A percentile compares a stretch with the other conserved stretches of the same genome.
phyloP scores from a whole-genome alignment of 2,329 filamentous ascomycete species.

The Fusarium bulbicola region DNA sequence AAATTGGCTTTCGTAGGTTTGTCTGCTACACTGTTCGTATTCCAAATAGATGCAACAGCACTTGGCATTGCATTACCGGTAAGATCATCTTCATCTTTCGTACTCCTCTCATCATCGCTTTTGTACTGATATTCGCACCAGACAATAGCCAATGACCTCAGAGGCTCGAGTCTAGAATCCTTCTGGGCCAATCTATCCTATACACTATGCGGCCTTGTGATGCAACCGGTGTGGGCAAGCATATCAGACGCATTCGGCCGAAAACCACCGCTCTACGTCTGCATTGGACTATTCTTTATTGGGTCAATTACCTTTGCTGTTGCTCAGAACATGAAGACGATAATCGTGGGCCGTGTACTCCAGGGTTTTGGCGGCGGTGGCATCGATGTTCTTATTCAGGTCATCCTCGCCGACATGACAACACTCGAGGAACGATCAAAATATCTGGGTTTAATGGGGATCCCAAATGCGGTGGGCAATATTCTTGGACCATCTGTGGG shows the following conservation, averaged over 20 bases:
- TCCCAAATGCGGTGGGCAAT: slow-evolving; percentile 6
- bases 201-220: slow-evolving; percentile 12
- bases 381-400: slow-evolving; percentile 7
- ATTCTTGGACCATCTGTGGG: slow-evolving; percentile 3
- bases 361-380: slow-evolving; percentile 16
- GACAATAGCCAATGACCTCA: slow-evolving; percentile 16
- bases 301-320: slow-evolving; percentile 13
- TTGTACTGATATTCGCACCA: background rate
- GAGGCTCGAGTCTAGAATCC: slow-evolving; percentile 10
- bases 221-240: slow-evolving; percentile 18
- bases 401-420: slow-evolving; percentile 16
- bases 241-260: slow-evolving; percentile 16
- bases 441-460: slow-evolving; percentile 8
- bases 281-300: background rate
- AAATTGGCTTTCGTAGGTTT: slow-evolving; percentile 9
- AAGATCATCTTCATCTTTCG: background rate
- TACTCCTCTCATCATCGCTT: background rate
- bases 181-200: slow-evolving; percentile 17
- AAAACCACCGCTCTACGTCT: slow-evolving; percentile 7
- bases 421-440: background rate
- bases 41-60: slow-evolving; percentile 16
- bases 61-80: slow-evolving; percentile 14
- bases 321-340: slow-evolving; percentile 4
- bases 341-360: slow-evolving; percentile 8
- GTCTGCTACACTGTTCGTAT: slow-evolving; percentile 3